These are phyloP conservation scores for Fremontodendron californicum DNA, from an alignment of 345 rosid genomes.

Conservation along the genomic window DNA sequence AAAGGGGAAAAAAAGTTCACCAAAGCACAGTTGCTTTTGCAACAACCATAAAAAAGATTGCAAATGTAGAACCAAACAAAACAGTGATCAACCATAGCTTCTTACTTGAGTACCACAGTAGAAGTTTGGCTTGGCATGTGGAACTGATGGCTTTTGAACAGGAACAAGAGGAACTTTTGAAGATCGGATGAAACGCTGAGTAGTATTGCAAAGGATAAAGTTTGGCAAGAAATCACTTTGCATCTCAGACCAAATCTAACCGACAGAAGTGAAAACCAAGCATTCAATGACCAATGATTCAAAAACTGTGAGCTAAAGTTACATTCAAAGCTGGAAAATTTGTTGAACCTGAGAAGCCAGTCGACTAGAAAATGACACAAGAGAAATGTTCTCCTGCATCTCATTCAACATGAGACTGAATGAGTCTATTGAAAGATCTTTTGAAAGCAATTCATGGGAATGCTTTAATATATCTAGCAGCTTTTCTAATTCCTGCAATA, in stretches of 20 bases:
- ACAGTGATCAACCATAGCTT: conserved; percentile 10
- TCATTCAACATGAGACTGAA: conserved; percentile 84
- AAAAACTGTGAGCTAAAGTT: conserved; percentile 4
- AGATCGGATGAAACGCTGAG: conserved; percentile 90
- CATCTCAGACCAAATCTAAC: conserved; percentile 98
- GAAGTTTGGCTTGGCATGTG: conserved; percentile 86
- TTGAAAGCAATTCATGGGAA: conserved; percentile 72
- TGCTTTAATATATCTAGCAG: conserved; percentile 71
- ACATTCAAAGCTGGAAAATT: conserved; percentile 1
- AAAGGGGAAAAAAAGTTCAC: not conserved
- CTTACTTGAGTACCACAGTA: conserved; percentile 93
- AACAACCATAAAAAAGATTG: not conserved
- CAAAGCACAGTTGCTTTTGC: not conserved
- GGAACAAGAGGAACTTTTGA: conserved; percentile 64
- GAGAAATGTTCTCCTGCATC: conserved; percentile 95
- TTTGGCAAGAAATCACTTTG: conserved; percentile 95
- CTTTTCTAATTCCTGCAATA: conserved; percentile 84
- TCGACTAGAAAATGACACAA: conserved; percentile 91
- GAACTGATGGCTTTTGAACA: conserved; percentile 90
- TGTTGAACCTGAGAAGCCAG: conserved; percentile 90
- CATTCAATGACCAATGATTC: not conserved
- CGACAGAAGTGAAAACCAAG: conserved; percentile 9
- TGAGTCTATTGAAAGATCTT: conserved; percentile 77
- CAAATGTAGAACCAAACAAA: conserved; percentile 5
- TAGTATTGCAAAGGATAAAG: conserved; percentile 94